These are phyloP conservation scores for Aristolochia californica DNA, from an alignment of 164 flowering plant species.

Conservation along the genomic window DNA sequence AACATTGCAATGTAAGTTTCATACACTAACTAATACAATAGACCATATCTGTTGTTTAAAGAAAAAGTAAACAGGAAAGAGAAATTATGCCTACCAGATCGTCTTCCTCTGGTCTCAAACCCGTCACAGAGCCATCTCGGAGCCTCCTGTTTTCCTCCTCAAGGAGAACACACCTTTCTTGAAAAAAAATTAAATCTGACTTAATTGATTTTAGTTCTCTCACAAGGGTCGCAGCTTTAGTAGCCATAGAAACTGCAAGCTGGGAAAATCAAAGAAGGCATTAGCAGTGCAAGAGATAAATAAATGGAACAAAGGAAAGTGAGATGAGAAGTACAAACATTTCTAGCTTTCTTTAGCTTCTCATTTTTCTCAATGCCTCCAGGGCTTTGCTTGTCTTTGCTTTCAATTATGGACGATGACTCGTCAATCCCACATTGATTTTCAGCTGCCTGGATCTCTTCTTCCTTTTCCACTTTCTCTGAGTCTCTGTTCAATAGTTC, in stretches of 20 bases:
- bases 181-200: conserved; percentile 58
- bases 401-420: conserved; percentile 19
- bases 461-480: conserved; percentile 16
- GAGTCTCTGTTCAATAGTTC: conserved; percentile 35
- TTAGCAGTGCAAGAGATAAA: not conserved
- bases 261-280: conserved; percentile 17
- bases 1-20: not conserved
- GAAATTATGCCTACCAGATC: conserved; percentile 48
- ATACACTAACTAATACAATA: no score
- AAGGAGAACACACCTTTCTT: conserved; percentile 59
- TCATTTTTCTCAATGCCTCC: conserved; percentile 12
- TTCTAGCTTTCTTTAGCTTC: conserved; percentile 63
- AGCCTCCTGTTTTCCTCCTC: conserved; percentile 85
- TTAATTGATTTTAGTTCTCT: conserved; percentile 65
- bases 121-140: conserved; percentile 50
- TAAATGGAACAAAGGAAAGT: not conserved
- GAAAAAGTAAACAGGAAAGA: not conserved
- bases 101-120: conserved; percentile 75
- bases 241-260: conserved; percentile 87
- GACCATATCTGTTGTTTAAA: no score
- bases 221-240: conserved; percentile 65
- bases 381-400: conserved; percentile 22
- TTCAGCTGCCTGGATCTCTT: conserved; percentile 21
- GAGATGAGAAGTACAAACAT: conserved; percentile 27
- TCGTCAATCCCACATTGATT: conserved; percentile 35